Conservation (phyloP, 495 filamentous ascomycete genomes). For the Melanomma pulvis-pyrius region DNA sequence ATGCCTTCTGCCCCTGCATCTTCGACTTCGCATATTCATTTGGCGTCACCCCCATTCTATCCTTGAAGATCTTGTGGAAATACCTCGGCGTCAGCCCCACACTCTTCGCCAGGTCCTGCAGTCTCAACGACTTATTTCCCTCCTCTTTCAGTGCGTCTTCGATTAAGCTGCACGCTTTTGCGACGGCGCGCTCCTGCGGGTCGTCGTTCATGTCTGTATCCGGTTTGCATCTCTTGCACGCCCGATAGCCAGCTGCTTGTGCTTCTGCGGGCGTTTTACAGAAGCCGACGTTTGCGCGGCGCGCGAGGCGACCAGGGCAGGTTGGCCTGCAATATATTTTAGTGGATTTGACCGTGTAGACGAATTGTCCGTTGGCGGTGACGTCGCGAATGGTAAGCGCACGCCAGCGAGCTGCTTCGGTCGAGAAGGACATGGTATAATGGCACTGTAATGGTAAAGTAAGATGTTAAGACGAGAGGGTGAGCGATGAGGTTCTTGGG, state of each 20-base stretch:
- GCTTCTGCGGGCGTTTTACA: constrained; percentile 60
- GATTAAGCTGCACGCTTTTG: constrained; percentile 50
- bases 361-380: constrained; percentile 54
- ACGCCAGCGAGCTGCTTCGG: constrained; percentile 56
- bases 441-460: not conserved
- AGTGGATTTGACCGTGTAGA: constrained; percentile 66
- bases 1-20: constrained; percentile 25
- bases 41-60: constrained; percentile 62
- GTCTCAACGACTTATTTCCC: constrained; percentile 45
- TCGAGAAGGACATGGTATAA: constrained; percentile 30
- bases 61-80: constrained; percentile 66
- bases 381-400: constrained; percentile 58
- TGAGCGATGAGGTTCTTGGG: not conserved
- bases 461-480: not conserved
- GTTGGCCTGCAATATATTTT: constrained; percentile 67
- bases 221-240: constrained; percentile 69
- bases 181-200: constrained; percentile 50
- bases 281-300: constrained; percentile 64
- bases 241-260: constrained; percentile 58
- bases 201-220: constrained; percentile 47
- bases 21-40: constrained; percentile 52
- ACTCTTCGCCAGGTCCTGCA: constrained; percentile 56
- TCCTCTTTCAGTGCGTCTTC: constrained; percentile 29
- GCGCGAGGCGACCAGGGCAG: constrained; percentile 62
- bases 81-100: constrained; percentile 62